A percentile compares a stretch with the other conserved stretches of the same genome.
Evolutionary conservation across 371 early-diverging fungal genomes (phyloP).

Genomic region (Basidiobolus heterosporus): DNA sequence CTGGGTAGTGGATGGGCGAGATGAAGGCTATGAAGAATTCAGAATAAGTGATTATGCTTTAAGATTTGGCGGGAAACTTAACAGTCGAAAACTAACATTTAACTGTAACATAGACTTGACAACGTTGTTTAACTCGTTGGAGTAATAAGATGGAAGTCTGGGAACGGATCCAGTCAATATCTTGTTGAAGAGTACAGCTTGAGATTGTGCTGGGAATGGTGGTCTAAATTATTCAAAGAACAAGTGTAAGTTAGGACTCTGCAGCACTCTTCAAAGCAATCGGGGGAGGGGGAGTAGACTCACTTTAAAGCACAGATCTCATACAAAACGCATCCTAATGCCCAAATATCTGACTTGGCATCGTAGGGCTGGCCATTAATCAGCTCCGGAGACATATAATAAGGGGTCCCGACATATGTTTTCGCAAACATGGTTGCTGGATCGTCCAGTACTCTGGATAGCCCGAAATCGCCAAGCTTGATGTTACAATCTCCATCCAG

Average conservation of each 20-base stretch:
- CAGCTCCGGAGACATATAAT: constrained; percentile 62
- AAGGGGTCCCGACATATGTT: constrained; percentile 60
- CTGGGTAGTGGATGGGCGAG: too few species aligned
- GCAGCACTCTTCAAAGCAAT: too few species aligned
- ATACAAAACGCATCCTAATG: constrained; percentile 46
- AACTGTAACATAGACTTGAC: too few species aligned
- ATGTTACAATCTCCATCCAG: constrained; percentile 21
- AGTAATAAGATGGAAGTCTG: too few species aligned
- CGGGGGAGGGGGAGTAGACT: too few species aligned
- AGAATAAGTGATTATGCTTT: too few species aligned
- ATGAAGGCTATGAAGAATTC: too few species aligned
- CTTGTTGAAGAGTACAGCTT: too few species aligned
- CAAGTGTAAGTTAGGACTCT: not conserved
- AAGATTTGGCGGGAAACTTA: too few species aligned
- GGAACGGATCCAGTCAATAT: too few species aligned
- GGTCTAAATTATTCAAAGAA: not conserved
- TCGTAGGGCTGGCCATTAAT: constrained; percentile 39
- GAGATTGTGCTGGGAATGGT: not conserved
- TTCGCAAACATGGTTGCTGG: constrained; percentile 36
- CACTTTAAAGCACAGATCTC: constrained; percentile 51
- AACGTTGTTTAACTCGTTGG: too few species aligned
- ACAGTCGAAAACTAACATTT: too few species aligned
- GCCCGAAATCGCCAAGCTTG: constrained; percentile 57
- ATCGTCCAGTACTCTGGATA: constrained; percentile 31
- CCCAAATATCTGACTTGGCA: constrained; percentile 51